phyloP scores from a whole-genome alignment of 495 filamentous ascomycete species.

The Acidomyces sp. region DNA sequence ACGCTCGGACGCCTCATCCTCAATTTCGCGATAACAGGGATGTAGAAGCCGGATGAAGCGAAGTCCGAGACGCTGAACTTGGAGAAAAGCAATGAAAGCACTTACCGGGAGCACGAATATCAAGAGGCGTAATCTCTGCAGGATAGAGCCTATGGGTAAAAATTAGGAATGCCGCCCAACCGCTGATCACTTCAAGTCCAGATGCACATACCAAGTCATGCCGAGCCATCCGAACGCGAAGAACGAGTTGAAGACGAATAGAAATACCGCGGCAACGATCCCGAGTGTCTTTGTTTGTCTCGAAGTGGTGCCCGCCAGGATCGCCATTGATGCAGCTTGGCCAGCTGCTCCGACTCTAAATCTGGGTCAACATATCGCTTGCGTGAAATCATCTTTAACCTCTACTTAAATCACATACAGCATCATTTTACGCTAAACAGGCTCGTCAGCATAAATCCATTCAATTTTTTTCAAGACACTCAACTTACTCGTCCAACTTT shows the following conservation, averaged over 20 bases:
- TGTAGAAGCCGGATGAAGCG: too few species aligned
- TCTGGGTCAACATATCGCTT: too few species aligned
- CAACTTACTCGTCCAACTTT: conserved; percentile 40
- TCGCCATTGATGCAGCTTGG: conserved; percentile 37
- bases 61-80: too few species aligned
- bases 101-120: conserved; percentile 42
- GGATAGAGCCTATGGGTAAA: conserved; percentile 32
- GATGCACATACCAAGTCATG: conserved; percentile 33
- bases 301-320: conserved; percentile 31
- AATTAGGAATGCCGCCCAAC: background rate
- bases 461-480: too few species aligned
- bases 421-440: too few species aligned
- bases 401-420: too few species aligned
- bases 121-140: conserved; percentile 42
- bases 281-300: conserved; percentile 15
- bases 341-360: conserved; percentile 39
- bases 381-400: too few species aligned
- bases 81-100: too few species aligned
- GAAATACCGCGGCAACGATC: conserved; percentile 39
- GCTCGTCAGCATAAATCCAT: too few species aligned
- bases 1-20: too few species aligned
- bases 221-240: conserved; percentile 45
- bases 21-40: too few species aligned
- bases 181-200: background rate
- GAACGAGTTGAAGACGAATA: conserved; percentile 50